phyloP scores from a whole-genome alignment of 1,284 basidiomycete genomes.

The Trichosporon asahii region DNA sequence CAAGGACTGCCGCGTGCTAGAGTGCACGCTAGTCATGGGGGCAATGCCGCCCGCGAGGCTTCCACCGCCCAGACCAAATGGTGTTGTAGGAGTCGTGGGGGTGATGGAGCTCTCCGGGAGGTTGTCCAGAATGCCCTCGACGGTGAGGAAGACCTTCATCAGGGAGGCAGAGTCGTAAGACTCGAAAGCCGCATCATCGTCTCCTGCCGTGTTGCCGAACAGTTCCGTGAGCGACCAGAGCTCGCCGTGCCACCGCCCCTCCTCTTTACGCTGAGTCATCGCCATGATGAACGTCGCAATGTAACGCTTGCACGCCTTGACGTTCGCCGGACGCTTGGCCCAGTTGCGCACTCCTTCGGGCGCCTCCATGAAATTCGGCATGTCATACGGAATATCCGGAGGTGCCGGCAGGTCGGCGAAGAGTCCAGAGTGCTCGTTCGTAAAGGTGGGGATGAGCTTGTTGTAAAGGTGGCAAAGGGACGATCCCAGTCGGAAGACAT shows the following conservation, averaged over 20 bases:
- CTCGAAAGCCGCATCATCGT: conserved; percentile 36
- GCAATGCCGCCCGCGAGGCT: conserved; percentile 15
- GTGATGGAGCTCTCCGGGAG: conserved; percentile 66
- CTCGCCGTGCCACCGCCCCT: conserved; percentile 54
- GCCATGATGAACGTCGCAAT: conserved; percentile 59
- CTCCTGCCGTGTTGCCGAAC: conserved; percentile 83
- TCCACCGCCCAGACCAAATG: conserved; percentile 12
- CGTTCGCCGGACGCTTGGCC: conserved; percentile 61
- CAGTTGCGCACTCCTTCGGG: conserved; percentile 68
- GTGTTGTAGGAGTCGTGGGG: conserved; percentile 41
- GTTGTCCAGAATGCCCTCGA: conserved; percentile 77
- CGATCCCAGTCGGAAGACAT: conserved; percentile 85
- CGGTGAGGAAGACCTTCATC: conserved; percentile 91
- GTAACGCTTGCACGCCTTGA: conserved; percentile 66
- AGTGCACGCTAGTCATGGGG: conserved; percentile 21
- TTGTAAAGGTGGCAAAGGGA: conserved; percentile 96
- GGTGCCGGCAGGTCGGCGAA: conserved; percentile 56
- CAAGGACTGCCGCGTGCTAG: conserved; percentile 3
- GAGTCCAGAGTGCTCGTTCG: conserved; percentile 57
- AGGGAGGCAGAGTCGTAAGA: conserved; percentile 60
- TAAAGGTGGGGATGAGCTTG: conserved; percentile 65
- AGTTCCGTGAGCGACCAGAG: conserved; percentile 64
- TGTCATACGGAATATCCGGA: conserved; percentile 40
- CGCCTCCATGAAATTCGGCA: conserved; percentile 61
- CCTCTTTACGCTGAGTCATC: conserved; percentile 52